These are phyloP conservation scores for Arbutus unedo DNA, from an alignment of 148 eudicot genomes.

Conservation along the genomic window DNA sequence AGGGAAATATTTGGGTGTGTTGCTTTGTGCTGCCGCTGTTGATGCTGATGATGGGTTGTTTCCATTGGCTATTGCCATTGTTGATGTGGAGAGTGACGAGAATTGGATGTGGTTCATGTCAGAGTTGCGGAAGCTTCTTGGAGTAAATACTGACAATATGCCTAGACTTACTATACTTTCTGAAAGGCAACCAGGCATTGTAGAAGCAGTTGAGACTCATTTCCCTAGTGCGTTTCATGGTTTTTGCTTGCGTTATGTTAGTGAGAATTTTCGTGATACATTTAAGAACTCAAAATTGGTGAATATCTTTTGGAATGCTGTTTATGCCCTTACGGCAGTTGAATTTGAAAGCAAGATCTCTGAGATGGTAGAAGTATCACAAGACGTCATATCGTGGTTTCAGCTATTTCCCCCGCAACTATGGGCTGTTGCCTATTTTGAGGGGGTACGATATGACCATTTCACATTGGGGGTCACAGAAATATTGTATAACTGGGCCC, in stretches of 20 bases:
- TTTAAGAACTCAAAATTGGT: conserved; percentile 88
- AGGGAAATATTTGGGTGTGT: conserved; percentile 82
- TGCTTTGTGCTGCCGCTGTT: conserved; percentile 86
- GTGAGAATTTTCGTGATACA: conserved; percentile 92
- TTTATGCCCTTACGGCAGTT: conserved; percentile 74
- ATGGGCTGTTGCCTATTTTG: conserved; percentile 96
- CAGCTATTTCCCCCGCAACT: conserved; percentile 72
- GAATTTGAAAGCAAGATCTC: conserved; percentile 80
- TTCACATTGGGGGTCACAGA: conserved; percentile 77
- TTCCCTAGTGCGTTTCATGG: conserved; percentile 89
- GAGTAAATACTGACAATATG: conserved; percentile 87
- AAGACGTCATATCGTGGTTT: conserved; percentile 72
- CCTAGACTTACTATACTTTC: conserved; percentile 91
- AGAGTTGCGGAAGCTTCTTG: conserved; percentile 88
- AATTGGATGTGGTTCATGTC: conserved; percentile 99
- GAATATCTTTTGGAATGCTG: conserved; percentile 97
- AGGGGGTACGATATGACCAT: conserved; percentile 93
- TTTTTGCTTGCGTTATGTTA: conserved; percentile 75
- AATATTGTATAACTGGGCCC: conserved; percentile 80
- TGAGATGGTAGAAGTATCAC: conserved; percentile 83
- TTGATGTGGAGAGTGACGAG: conserved; percentile 84
- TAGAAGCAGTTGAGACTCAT: conserved; percentile 86
- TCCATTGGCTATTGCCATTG: conserved; percentile 85
- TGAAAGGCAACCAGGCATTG: conserved; percentile 76
- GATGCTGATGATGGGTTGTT: conserved; percentile 85